Evolutionary conservation across 148 eudicot species (phyloP).

Genomic region (Rhododendron williamsianum): DNA sequence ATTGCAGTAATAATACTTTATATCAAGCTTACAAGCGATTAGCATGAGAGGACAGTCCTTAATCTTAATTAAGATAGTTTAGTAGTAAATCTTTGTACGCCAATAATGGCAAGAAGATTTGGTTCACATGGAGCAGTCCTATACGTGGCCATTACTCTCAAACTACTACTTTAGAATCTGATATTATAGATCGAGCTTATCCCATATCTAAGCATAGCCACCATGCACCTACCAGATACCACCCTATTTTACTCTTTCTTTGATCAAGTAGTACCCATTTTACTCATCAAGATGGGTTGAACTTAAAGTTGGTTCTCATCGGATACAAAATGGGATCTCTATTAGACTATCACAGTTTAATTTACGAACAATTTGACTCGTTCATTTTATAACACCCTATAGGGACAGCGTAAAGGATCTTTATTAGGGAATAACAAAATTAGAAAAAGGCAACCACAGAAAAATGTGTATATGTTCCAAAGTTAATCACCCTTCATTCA

Average conservation of each 20-base stretch:
- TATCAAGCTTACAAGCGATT: neutral
- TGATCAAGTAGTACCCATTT: neutral
- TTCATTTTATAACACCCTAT: no score
- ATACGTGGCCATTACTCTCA: neutral
- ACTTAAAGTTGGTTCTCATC: neutral
- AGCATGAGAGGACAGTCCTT: neutral
- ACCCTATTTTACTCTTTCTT: no score
- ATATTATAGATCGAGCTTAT: neutral
- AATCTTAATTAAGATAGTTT: neutral
- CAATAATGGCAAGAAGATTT: constrained; percentile 2
- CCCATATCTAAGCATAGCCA: neutral
- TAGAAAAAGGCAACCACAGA: no score
- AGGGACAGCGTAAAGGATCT: no score
- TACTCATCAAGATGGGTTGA: neutral
- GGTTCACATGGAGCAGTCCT: constrained; percentile 1
- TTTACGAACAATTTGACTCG: no score
- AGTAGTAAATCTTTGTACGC: neutral
- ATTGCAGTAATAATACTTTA: neutral
- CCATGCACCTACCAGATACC: neutral
- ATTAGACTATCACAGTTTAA: no score
- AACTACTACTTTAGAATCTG: neutral
- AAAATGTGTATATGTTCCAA: no score
- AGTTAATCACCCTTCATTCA: no score
- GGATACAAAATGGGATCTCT: neutral
- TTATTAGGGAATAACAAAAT: no score